These are phyloP conservation scores for Phytopythium cucurbitacearum DNA, from an alignment of 352 stramenopile genomes.

Conservation along the genomic window DNA sequence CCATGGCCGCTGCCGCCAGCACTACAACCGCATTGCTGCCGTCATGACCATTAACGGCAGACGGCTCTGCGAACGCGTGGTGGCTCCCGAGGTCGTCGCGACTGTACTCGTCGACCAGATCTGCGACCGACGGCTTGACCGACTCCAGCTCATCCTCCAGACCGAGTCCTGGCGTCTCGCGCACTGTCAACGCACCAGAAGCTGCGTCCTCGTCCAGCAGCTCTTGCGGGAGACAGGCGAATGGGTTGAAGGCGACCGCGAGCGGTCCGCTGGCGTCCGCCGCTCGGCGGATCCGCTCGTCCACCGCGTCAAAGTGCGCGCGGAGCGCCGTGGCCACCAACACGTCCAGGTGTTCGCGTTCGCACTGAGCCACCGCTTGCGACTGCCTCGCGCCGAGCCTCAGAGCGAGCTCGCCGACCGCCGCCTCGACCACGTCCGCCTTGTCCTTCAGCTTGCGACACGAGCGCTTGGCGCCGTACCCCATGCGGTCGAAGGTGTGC, in stretches of 20 bases:
- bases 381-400: conserved; percentile 31
- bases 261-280: conserved; percentile 27
- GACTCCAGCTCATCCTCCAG: conserved; percentile 10
- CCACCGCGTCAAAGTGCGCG: conserved; percentile 47
- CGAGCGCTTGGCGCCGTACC: conserved; percentile 29
- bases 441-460: conserved; percentile 49
- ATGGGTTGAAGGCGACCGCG: conserved; percentile 49
- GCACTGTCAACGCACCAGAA: conserved; percentile 43
- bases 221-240: conserved; percentile 55
- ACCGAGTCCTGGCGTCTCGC: conserved; percentile 24
- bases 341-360: conserved; percentile 39
- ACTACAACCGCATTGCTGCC: no score
- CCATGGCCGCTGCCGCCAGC: neutral
- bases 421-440: conserved; percentile 61
- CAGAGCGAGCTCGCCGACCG: conserved; percentile 62
- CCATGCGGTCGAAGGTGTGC: conserved; percentile 57
- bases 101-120: conserved; percentile 42
- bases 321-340: conserved; percentile 53
- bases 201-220: conserved; percentile 41
- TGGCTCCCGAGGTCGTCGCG: conserved; percentile 3
- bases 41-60: no score
- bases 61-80: conserved; percentile 26
- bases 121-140: conserved; percentile 18
- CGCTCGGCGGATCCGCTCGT: conserved; percentile 12
- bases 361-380: conserved; percentile 9